Conservation (phyloP, 768 basidiomycete species). For the Suillus weaverae region DNA sequence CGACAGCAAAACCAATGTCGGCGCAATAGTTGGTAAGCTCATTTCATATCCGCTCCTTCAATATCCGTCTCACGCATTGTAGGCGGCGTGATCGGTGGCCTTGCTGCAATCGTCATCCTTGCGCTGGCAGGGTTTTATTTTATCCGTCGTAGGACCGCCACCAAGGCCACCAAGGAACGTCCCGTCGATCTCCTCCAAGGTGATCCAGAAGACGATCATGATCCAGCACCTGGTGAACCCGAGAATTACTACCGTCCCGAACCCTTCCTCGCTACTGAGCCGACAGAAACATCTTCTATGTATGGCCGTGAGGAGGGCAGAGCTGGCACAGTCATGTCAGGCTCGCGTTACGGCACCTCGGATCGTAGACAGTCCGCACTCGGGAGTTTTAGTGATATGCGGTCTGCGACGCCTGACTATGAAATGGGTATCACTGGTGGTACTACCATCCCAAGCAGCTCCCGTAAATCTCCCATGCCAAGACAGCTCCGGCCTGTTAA, state of each 20-base stretch:
- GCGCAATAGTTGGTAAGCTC: conserved; percentile 50
- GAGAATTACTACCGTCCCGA: conserved; percentile 76
- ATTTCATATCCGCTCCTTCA: not conserved
- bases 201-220: conserved; percentile 52
- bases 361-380: conserved; percentile 27
- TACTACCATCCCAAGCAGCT: conserved; percentile 26
- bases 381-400: conserved; percentile 33
- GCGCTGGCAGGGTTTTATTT: conserved; percentile 47
- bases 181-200: conserved; percentile 67
- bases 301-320: conserved; percentile 32
- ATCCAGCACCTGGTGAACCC: conserved; percentile 44
- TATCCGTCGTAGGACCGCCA: conserved; percentile 46
- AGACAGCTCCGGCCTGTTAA: conserved; percentile 69
- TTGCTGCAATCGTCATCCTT: conserved; percentile 46
- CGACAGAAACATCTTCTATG: conserved; percentile 45
- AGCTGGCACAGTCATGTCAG: conserved; percentile 18
- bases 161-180: conserved; percentile 48
- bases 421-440: conserved; percentile 18
- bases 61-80: conserved; percentile 11
- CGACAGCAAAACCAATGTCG: conserved; percentile 38
- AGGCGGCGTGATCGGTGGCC: conserved; percentile 60
- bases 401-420: conserved; percentile 49
- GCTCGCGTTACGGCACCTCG: conserved; percentile 29
- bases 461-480: conserved; percentile 39
- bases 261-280: conserved; percentile 71